Evolutionary conservation across 495 filamentous ascomycete genomes (phyloP).

Genomic region (Mycothermus thermophilus): DNA sequence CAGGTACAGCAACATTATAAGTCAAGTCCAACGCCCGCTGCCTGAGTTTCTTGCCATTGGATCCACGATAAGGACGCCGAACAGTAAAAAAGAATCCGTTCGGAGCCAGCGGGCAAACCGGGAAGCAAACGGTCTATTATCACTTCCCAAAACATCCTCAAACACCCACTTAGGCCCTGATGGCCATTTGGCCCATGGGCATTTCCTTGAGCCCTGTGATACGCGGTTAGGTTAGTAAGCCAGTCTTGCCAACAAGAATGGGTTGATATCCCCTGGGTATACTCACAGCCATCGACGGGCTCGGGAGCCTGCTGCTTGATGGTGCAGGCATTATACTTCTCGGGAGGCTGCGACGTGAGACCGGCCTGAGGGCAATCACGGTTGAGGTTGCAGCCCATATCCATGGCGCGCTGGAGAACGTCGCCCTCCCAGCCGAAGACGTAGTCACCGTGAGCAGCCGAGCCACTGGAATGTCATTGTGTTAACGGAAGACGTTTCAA

Average conservation of each 20-base stretch:
- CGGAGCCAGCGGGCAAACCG: no score
- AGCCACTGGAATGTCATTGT: slow-evolving; percentile 23
- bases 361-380: slow-evolving; percentile 33
- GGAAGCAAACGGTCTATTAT: no score
- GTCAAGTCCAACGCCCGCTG: no score
- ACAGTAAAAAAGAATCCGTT: no score
- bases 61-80: no score
- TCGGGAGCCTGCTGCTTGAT: slow-evolving; percentile 35
- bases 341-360: slow-evolving; percentile 28
- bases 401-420: slow-evolving; percentile 49
- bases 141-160: no score
- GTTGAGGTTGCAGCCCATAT: slow-evolving; percentile 45
- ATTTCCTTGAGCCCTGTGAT: slow-evolving; percentile 34
- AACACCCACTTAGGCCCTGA: slow-evolving; percentile 35
- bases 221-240: no score
- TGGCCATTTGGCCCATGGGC: slow-evolving; percentile 38
- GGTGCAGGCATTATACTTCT: slow-evolving; percentile 35
- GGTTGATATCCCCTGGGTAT: not conserved
- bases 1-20: no score
- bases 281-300: slow-evolving; percentile 38
- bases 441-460: slow-evolving; percentile 60
- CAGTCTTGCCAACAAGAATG: not conserved
- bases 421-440: slow-evolving; percentile 63
- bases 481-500: no score
- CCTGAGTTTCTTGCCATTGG: no score